phyloP scores from a whole-genome alignment of 202 grass and related monocot genomes.

The Carex sylvatica region DNA sequence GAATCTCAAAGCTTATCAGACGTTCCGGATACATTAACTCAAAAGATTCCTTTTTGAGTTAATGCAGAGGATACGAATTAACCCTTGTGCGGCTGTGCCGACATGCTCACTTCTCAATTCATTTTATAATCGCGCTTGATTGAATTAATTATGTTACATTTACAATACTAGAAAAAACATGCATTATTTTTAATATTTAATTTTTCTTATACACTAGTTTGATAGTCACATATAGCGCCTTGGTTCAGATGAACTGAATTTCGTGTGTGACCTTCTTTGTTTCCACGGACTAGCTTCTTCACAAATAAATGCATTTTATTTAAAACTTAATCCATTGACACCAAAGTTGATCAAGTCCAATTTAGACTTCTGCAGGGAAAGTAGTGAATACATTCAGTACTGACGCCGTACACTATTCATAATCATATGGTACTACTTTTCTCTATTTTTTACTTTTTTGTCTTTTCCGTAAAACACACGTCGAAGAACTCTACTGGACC shows the following conservation, averaged over 20 bases:
- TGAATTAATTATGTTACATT: neutral
- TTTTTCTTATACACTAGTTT: neutral
- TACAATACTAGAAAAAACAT: neutral
- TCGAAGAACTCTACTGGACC: too few species aligned
- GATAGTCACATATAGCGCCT: neutral
- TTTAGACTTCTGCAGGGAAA: neutral
- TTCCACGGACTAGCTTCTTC: neutral
- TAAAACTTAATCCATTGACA: too few species aligned
- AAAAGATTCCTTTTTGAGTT: too few species aligned
- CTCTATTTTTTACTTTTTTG: neutral
- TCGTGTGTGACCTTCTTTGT: neutral
- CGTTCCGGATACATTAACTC: too few species aligned
- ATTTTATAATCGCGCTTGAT: neutral
- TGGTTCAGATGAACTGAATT: neutral
- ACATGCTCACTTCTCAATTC: neutral
- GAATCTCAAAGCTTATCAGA: too few species aligned
- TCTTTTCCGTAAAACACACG: neutral
- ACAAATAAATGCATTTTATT: neutral
- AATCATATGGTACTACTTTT: neutral
- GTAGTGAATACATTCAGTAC: neutral
- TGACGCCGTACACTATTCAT: neutral
- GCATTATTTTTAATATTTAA: neutral
- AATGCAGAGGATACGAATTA: too few species aligned
- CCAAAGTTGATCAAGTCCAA: neutral
- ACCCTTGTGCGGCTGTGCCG: neutral